Base-by-base conservation (phyloP, 805 yeast species). In the Vanderwaltozyma yarrowii region DNA sequence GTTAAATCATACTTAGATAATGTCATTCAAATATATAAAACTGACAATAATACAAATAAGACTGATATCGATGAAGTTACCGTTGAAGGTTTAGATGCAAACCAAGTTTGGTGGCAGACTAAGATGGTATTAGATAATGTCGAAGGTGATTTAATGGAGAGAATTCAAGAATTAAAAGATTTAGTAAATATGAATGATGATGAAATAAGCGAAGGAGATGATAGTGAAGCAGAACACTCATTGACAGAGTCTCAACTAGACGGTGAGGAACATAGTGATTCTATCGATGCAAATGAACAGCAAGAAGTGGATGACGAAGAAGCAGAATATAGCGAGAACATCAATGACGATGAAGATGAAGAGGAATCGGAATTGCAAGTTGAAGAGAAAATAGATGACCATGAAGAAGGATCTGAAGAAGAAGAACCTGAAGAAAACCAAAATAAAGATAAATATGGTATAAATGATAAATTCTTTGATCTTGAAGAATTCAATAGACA, bases 61-160 rank as follows among this genome's bases (percentile, higher is more conserved):
- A 73, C 92, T 1, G 80, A 82, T 5, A 66, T 89, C 16, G 95
- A 87, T 58, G 87, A 84, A 54, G 70, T 89, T 16, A 76, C 80
- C 48, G 70, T 81, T 12, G 94, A 87, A 35, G 97, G 96, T 1
- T 66, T 89, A 38, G 95, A 84, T 57, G 78, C 95, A 18, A 73
- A 80, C 29, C 97, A 89, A 56, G 87, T 92, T 0, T 89, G 89
- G 86, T 94, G 89, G 39, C 97, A 89, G 61, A 79, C 84, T 2
- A 85, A 83, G 59, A 71, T 89, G 64, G 79, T 89, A 15, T 65
- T 86, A 28, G 96, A 87, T 41, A 80, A 80, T 7, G 80, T 81
- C 11, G 76, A 80, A 20, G 86, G 80, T 34, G 67, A 70, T 31
- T 60, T 86, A 26, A 54, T 83, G 54, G 73, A 68, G 15, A 69